Base-by-base conservation (phyloP, 176 grass and related monocot genomes). In the Cocos nucifera region DNA sequence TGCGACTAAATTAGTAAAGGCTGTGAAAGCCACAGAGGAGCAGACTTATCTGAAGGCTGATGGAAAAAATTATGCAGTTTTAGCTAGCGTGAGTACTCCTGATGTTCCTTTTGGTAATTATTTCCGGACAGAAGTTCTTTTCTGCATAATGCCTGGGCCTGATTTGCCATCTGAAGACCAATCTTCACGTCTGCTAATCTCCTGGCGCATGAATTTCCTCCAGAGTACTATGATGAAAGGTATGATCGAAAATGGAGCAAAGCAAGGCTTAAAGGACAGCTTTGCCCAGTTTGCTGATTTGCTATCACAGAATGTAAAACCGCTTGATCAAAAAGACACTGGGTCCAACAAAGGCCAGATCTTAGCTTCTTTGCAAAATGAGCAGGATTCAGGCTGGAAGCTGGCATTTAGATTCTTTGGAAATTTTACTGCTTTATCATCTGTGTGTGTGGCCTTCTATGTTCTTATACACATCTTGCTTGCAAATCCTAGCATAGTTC, bases 161-260 rank as follows among this genome's bases (percentile, higher is more conserved):
- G 77, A 80, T 59, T 70, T 88, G 62, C 75, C 82, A 72, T 80
- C 83, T 22, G 53, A 80, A 57, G 73, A 91, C 57, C 76, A 83
- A 60, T 75, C 93, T 23, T 85, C 86, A 54, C 78, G 72, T 75
- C 67, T 97, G 66, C 67, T 85, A 56, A 78, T 97, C 73, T 91
- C 93, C 62, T 97, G 93, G 93, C 78, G 84, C 54, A 80, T 91
- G 54, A 97, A 97, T 80, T 97, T 97, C 78, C 72, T 91, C 88
- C 93, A 97, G 65, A 91, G 87, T 84, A 97, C 93, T 54, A 83
- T 91, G 73, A 72, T 97, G 7, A 97, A 80, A 75, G 60, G 93
- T 73, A 83, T 87, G 75, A 97, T 97, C 71, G 93, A 97, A 82
- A 97, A 66, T 85, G 93, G 87, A 66, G 93, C 93, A 59, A 97